Evolutionary conservation across 2,329 filamentous ascomycete species (phyloP).

Genomic region (Onygenales sp.): DNA sequence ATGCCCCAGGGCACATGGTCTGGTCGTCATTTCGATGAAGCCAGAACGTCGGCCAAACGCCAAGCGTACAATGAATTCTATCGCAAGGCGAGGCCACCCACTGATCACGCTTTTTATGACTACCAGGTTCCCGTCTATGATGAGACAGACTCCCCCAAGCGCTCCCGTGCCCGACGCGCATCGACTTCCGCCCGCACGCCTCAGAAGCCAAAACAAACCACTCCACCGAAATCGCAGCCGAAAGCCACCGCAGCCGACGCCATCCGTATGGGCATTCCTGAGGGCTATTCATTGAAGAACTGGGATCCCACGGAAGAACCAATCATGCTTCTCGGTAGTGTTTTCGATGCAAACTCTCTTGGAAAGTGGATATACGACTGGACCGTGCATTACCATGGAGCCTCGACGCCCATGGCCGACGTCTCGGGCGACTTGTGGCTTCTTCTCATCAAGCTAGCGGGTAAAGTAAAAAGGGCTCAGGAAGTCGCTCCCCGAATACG

Average conservation of each 20-base stretch:
- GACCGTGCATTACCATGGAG: constrained; percentile 84
- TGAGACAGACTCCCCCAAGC: constrained; percentile 42
- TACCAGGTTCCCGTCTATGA: constrained; percentile 47
- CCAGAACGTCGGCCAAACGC: constrained; percentile 2
- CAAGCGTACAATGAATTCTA: constrained; percentile 18
- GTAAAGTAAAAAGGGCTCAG: constrained; percentile 86
- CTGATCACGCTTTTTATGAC: constrained; percentile 44
- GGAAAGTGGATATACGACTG: constrained; percentile 99
- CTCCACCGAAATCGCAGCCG: constrained; percentile 29
- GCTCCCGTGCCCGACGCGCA: constrained; percentile 43
- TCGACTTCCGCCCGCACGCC: constrained; percentile 42
- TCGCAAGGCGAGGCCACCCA: constrained; percentile 33
- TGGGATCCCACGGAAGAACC: constrained; percentile 94
- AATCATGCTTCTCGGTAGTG: constrained; percentile 86
- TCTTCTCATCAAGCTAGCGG: constrained; percentile 82
- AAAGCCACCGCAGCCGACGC: constrained; percentile 59
- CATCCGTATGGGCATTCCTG: constrained; percentile 59
- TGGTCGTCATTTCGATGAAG: constrained; percentile 4
- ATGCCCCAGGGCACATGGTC: constrained; percentile 1
- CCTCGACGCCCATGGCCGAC: constrained; percentile 74
- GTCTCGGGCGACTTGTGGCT: constrained; percentile 94
- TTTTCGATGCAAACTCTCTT: constrained; percentile 94
- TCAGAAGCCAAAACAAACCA: constrained; percentile 30
- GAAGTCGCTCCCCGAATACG: constrained; percentile 66
- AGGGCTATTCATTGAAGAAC: constrained; percentile 92